Evolutionary conservation across 2,329 filamentous ascomycete genomes (phyloP), one percentile per base, ranked within the genome.

Genomic region (Exophiala calicioides): DNA sequence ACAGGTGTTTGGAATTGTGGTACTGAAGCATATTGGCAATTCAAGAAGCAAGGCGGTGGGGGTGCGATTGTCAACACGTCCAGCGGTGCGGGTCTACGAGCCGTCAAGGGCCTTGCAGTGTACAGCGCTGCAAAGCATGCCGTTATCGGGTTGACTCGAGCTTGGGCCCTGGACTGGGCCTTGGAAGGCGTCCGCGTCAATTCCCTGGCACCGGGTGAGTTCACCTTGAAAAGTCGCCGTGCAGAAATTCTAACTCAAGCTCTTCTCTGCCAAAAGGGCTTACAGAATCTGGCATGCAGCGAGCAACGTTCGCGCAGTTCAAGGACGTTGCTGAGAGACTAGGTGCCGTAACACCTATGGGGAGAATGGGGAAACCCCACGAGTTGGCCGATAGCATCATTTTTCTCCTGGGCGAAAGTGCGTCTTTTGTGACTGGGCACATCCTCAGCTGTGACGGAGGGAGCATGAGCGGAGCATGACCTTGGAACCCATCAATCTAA

Each of bases 61-160:
- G 44, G 44, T 29, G 36, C 33, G 8, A 23, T 74, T 35, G 65
- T 73, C 23, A 73, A 73, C 45, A 68, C 71, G 10, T 59, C 64
- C 18, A 69, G 64, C 0, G 65, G 66, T 42, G 68, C 67, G 51
- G 65, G 67, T 4, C 50, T 68, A 31, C 58, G 55, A 30, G 59
- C 61, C 2, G 57, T 64, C 9, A 60, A 63, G 1, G 62, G 65
- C 12, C 68, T 68, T 56, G 66, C 67, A 1, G 68, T 71, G 2
- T 74, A 73, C 50, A 66, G 65, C 1, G 64, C 68, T 3, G 61
- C 62, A 20, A 73, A 74, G 54, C 68, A 71, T 8, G 41, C 10
- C 3, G 47, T 75, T 4, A 60, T 74, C 4, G 72, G 69, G 2
- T 62, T 74, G 47, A 72, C 70, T 8, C 72, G 72, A 34, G 54